Percentiles rank a stretch among this genome's conserved stretches.
Conservation (phyloP, 768 basidiomycete genomes). For the Kwoniella botswanensis region DNA sequence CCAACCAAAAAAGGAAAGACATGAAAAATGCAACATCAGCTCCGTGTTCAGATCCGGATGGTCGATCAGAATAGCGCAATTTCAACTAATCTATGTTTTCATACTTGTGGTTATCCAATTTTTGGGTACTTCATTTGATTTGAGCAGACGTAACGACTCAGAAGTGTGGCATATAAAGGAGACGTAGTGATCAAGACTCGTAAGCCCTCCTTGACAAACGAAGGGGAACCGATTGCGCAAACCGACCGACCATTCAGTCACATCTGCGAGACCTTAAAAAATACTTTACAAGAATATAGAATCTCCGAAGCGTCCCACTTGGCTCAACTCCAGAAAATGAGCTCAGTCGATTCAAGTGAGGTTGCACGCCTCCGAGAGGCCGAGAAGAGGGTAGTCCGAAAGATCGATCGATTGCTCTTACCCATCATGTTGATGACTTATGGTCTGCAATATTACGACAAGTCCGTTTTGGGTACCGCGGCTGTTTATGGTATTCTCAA, state of each 20-base stretch:
- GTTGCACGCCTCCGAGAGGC: conserved; percentile 12
- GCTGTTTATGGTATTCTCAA: conserved; percentile 55
- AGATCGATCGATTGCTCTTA: conserved; percentile 51
- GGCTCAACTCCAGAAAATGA: background rate
- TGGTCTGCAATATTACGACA: conserved; percentile 56
- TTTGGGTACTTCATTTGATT: background rate
- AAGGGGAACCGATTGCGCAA: background rate
- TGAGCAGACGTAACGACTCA: background rate
- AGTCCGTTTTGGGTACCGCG: conserved; percentile 56
- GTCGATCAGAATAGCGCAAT: conserved; percentile 14
- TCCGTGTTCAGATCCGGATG: conserved; percentile 14
- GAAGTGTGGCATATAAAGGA: conserved; percentile 9
- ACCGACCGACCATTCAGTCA: background rate
- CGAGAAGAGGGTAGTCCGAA: conserved; percentile 40
- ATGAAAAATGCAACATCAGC: background rate
- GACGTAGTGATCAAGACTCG: background rate
- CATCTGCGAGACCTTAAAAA: background rate
- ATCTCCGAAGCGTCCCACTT: too few species aligned
- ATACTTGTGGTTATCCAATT: conserved; percentile 1
- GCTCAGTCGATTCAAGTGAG: conserved; percentile 1
- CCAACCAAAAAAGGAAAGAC: background rate
- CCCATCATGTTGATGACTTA: conserved; percentile 55
- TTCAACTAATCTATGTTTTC: conserved; percentile 1
- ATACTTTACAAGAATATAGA: too few species aligned
- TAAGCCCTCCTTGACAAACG: background rate